Evolutionary conservation across 371 early-diverging fungal species (phyloP), one percentile per base, ranked within the genome.

Genomic region (Polyrhizophydium stewartii): DNA sequence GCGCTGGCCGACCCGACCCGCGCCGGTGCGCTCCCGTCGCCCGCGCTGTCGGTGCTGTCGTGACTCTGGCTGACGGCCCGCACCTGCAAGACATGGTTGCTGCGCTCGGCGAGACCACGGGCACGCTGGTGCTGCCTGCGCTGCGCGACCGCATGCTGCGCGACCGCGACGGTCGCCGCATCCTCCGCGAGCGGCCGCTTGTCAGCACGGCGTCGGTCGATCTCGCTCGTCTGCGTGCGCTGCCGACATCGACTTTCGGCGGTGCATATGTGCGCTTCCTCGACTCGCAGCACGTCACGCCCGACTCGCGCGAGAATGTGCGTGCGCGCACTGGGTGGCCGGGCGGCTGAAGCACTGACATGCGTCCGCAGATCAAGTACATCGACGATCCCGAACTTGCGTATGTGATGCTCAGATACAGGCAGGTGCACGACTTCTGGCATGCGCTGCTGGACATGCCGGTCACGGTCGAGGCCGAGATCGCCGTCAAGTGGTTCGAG

Each of bases 401-500:
- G 3, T 97, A 94, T 66, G 90, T 97, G 32, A 90, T 97, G 87
- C 81, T 81, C 63, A 79, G 98, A 56, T 94, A 96, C 68, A 87
- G 98, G 5, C 88, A 96, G 72, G 86, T 89, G 30, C 97, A 97
- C 63, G 97, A 97, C 70, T 93, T 96, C 65, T 92, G 87, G 70
- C 98, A 97, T 69, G 85, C 90, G 9, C 66, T 97, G 52, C 61
- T 95, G 30, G 69, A 51, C 12, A 47, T 67, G 32, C 87, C 90
- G 9, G 88, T 91, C 1, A 85, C 91, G 1, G 91, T 96, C 9
- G 91, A 92, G 64, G 94, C 88, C 55, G 98, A 97, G 75, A 73
- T 97, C 55, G 95, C 91, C 1, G 74, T 97, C 41, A 97, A 97
- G 75, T 92, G 92, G 88, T 91, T 95, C 65, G 98, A 97, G 72